Evolutionary conservation across 2,329 filamentous ascomycete genomes (phyloP).

Genomic region (Ophiostoma sp.): DNA sequence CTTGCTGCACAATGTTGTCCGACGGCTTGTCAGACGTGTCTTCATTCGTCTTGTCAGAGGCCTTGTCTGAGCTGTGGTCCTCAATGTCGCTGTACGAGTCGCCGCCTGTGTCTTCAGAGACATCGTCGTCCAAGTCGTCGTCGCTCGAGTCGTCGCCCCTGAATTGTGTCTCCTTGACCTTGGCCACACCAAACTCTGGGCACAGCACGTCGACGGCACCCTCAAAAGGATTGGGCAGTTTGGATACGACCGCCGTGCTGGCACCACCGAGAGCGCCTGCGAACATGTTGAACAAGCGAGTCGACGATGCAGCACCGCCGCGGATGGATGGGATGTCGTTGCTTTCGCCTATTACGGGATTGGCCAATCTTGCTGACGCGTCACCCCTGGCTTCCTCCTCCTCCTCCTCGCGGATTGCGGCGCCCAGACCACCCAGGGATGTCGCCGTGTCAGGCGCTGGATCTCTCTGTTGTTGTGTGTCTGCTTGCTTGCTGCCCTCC

Average conservation of each 20-base stretch:
- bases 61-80: slow-evolving; percentile 15
- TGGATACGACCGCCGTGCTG: slow-evolving; percentile 41
- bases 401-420: slow-evolving; percentile 21
- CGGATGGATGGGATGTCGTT: slow-evolving; percentile 4
- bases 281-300: slow-evolving; percentile 50
- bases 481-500: slow-evolving; percentile 11
- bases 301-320: slow-evolving; percentile 31
- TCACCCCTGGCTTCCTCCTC: slow-evolving; percentile 24
- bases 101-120: slow-evolving; percentile 5
- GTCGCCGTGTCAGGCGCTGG: not conserved
- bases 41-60: too few relatives aligned
- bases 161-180: not conserved
- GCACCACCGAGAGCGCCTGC: slow-evolving; percentile 48
- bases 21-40: not conserved
- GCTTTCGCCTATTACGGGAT: too few relatives aligned
- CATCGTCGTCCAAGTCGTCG: not conserved
- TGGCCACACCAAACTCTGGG: not conserved
- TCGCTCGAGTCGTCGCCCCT: not conserved
- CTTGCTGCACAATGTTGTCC: not conserved
- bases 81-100: slow-evolving; percentile 28
- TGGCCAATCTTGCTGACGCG: not conserved
- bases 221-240: slow-evolving; percentile 34
- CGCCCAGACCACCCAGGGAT: not conserved
- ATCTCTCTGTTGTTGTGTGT: slow-evolving; percentile 18
- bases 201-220: slow-evolving; percentile 24